Base-by-base conservation (phyloP, 345 rosid species). In the Bruguiera gymnorhiza region DNA sequence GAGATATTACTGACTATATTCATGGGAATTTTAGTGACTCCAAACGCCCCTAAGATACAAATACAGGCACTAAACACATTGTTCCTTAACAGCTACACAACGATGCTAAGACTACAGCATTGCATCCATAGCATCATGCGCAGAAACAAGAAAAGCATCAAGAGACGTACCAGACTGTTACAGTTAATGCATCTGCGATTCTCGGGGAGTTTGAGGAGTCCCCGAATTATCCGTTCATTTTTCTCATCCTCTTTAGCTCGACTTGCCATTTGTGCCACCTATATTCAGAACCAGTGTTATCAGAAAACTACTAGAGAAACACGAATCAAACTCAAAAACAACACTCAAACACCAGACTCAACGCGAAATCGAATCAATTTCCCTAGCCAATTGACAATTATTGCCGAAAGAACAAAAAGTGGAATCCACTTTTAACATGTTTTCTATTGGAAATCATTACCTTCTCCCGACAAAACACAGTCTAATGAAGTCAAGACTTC, bases 141-240 rank as follows among this genome's bases (percentile, higher is more conserved):
- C 29, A 74, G 36, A 53, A 67, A 62, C 65, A 71, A 32, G 24
- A 63, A 29, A 53, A 55, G 54, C 20, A 62, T 37, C 3, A 23
- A 18, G 55, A 16, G 62, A 27, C 87, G 71, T 83, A 95, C 99
- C 92, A 85, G 76, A 77, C 98, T 86, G 68, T 88, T 88, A 81
- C 99, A 95, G 76, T 95, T 95, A 32, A 95, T 90, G 83, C 99
- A 95, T 62, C 91, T 78, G 29, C 89, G 93, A 73, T 95, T 95
- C 67, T 92, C 96, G 0, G 88, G 78, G 68, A 86, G 94, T 76
- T 95, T 95, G 73, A 90, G 88, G 72, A 95, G 97, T 30, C 90
- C 88, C 57, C 98, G 85, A 72, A 95, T 95, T 76, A 86, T 79
- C 69, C 84, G 64, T 75, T 92, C 99, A 67, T 95, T 88, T 62